Base-by-base conservation (phyloP, 345 rosid species). In the Cardamine occulta region DNA sequence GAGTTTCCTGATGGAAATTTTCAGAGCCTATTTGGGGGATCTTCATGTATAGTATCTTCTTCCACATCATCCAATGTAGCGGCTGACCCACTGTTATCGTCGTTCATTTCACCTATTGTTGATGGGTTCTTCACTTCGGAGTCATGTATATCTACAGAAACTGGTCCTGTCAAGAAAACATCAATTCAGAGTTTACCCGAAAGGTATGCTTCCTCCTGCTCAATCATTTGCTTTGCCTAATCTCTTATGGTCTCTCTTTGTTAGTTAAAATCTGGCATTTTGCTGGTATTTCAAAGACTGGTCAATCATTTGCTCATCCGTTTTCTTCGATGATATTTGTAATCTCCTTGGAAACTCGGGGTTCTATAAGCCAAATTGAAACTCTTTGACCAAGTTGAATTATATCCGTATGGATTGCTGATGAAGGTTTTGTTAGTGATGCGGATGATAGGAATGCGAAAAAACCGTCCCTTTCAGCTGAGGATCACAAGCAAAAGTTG, bases 71-170 rank as follows among this genome's bases (percentile, higher is more conserved):
- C 98, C 80, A 88, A 81, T 73, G 80, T 82, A 48, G 89, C 90
- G n/a, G 88, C 98, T 48, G 98, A 94, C 75, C 97, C 97, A 3
- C 74, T 91, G 82, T 68, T 94, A 42, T 94, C 97, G 42, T 91
- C 98, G 3, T 94, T 94, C 77, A 89, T 94, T 77, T 77, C 89
- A 71, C 98, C 96, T 8, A 78, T 88, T 76, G 81, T 73, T 70
- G 91, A 90, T 82, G 93, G 83, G 80, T 77, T 82, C 65, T 32
- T 78, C 17, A 75, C 65, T 48, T 35, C 65, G 2, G 86, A 81
- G 37, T 63, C 88, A 64, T 85, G 81, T 32, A 45, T 68, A 72
- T 76, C 84, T 26, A 66, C 80, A 13, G 91, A 87, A 79, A 58
- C 84, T 24, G 63, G 72, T 72, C 53, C 82, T 42, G 66, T 74